phyloP scores from a whole-genome alignment of 495 filamentous ascomycete genomes.

The Penicillium roqueforti region DNA sequence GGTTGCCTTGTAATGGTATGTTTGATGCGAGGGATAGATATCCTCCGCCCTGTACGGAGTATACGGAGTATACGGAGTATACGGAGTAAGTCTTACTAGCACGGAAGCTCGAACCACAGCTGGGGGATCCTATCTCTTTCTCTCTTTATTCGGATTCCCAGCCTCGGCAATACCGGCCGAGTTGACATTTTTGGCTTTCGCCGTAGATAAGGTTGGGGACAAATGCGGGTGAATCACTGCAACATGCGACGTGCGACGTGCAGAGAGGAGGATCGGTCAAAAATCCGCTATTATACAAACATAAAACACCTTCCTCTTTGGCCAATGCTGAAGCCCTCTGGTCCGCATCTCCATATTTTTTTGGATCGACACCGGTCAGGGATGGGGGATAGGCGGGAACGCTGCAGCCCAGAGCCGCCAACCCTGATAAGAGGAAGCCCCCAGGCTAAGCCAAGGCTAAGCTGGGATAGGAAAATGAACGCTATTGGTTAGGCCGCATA shows the following conservation, averaged over 20 bases:
- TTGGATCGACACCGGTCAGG: neutral
- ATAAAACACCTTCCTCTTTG: slow-evolving; percentile 8
- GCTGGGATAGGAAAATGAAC: slow-evolving; percentile 4
- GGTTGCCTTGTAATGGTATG: neutral
- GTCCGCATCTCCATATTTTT: neutral
- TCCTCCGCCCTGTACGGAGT: neutral
- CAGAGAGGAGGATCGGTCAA: too few relatives aligned
- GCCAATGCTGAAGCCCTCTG: neutral
- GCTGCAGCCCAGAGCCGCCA: slow-evolving; percentile 6
- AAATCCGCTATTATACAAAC: too few relatives aligned
- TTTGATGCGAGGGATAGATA: neutral
- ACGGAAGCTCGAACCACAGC: neutral
- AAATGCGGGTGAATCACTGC: slow-evolving; percentile 2
- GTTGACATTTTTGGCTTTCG: neutral
- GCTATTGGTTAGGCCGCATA: neutral
- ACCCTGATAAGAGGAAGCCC: neutral
- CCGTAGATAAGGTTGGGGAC: slow-evolving; percentile 7
- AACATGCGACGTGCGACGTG: neutral
- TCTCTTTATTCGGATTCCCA: neutral
- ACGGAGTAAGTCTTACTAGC: neutral
- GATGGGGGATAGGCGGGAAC: neutral
- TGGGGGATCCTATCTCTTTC: neutral
- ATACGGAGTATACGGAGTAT: neutral
- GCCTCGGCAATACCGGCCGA: slow-evolving; percentile 2
- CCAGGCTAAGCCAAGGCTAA: neutral